These are phyloP conservation scores for Wickerhamiella dianesei DNA, from an alignment of 805 yeast species.

Conservation along the genomic window DNA sequence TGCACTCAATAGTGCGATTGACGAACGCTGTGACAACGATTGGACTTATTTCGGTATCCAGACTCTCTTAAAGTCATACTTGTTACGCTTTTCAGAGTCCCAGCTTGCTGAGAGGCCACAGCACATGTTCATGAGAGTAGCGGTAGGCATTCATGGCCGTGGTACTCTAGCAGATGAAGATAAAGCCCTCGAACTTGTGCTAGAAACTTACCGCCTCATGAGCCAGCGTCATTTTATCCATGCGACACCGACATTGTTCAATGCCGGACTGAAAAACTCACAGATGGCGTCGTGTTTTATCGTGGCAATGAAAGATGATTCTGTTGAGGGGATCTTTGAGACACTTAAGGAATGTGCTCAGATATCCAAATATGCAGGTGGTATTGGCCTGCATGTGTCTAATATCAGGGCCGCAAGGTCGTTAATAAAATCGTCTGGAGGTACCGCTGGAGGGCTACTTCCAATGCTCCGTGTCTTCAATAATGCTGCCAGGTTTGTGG, in stretches of 20 bases:
- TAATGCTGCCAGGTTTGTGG: slow-evolving; percentile 88
- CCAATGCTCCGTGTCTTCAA: slow-evolving; percentile 92
- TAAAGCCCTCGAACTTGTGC: slow-evolving; percentile 37
- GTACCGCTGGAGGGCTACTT: slow-evolving; percentile 74
- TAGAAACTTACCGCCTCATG: slow-evolving; percentile 61
- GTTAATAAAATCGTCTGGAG: slow-evolving; percentile 37
- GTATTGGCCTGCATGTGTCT: slow-evolving; percentile 79
- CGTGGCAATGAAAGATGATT: slow-evolving; percentile 78
- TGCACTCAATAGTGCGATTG: slow-evolving; percentile 52
- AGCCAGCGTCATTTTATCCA: slow-evolving; percentile 73
- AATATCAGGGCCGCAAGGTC: slow-evolving; percentile 46
- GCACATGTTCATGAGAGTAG: slow-evolving; percentile 71
- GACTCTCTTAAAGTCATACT: slow-evolving; percentile 68
- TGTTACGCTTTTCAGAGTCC: slow-evolving; percentile 40
- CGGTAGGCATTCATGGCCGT: slow-evolving; percentile 67
- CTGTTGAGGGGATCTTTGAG: slow-evolving; percentile 83
- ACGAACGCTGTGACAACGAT: slow-evolving; percentile 52
- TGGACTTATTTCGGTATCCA: slow-evolving; percentile 77
- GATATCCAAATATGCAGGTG: slow-evolving; percentile 88
- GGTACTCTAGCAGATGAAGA: slow-evolving; percentile 32
- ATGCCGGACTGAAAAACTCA: slow-evolving; percentile 71
- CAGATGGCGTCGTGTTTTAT: slow-evolving; percentile 83
- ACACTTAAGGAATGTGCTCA: slow-evolving; percentile 75
- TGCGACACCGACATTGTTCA: slow-evolving; percentile 87
- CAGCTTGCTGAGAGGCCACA: slow-evolving; percentile 74